A percentile compares a stretch with the other conserved stretches of the same genome.
Conservation (phyloP, 1,284 basidiomycete genomes). For the Ganoderma sinense region DNA sequence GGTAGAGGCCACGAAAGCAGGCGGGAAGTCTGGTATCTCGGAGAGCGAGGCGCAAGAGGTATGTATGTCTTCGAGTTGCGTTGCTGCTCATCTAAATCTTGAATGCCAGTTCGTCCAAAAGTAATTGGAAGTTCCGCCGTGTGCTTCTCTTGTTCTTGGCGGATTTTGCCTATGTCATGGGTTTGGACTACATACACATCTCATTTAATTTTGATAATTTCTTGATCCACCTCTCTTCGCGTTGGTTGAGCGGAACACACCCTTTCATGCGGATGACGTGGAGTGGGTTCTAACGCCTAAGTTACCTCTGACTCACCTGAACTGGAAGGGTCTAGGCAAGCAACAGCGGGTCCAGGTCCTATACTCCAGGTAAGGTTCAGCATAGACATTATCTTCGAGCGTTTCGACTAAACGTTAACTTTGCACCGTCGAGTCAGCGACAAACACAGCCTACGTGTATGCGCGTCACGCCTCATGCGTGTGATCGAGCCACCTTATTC, state of each 20-base stretch:
- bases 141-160: not conserved
- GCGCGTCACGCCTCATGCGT: not conserved
- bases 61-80: not conserved
- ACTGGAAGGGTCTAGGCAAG: not conserved
- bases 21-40: constrained; percentile 60
- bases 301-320: too few species aligned
- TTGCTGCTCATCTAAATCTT: not conserved
- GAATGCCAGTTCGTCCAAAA: not conserved
- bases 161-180: not conserved
- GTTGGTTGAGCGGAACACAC: not conserved
- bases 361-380: not conserved
- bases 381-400: not conserved
- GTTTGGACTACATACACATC: not conserved
- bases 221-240: not conserved
- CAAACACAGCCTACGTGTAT: not conserved
- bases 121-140: not conserved
- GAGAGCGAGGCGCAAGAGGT: constrained; percentile 45
- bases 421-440: not conserved
- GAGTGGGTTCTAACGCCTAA: not conserved
- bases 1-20: constrained; percentile 63
- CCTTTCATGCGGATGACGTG: not conserved
- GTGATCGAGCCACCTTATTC: not conserved
- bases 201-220: not conserved
- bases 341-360: not conserved
- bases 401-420: not conserved